Evolutionary conservation across 345 rosid genomes (phyloP).

Genomic region (Lumnitzera littorea): DNA sequence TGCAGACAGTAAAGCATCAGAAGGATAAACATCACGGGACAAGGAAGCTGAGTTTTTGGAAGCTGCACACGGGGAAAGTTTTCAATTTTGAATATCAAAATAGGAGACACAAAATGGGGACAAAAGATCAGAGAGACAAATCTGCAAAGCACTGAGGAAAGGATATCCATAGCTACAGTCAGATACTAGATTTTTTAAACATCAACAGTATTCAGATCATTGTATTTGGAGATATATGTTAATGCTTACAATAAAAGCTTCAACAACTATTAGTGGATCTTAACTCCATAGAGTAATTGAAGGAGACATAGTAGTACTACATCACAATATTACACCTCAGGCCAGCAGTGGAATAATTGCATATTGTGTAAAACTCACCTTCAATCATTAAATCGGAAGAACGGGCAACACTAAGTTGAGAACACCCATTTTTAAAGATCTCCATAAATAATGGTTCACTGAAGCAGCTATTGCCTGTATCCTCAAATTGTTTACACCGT

Average conservation of each 20-base stretch:
- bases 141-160: too few species aligned
- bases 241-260: too few species aligned
- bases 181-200: too few species aligned
- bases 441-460: conserved; percentile 62
- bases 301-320: too few species aligned
- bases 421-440: conserved; percentile 44
- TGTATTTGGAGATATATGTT: too few species aligned
- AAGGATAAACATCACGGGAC: conserved; percentile 34
- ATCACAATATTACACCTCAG: not conserved
- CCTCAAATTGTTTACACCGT: conserved; percentile 64
- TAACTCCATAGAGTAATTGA: too few species aligned
- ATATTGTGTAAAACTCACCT: conserved; percentile 37
- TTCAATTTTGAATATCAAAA: conserved; percentile 2
- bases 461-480: conserved; percentile 80
- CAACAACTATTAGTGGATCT: too few species aligned
- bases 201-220: too few species aligned
- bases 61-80: conserved; percentile 44
- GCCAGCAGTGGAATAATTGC: conserved; percentile 14
- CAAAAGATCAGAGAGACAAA: too few species aligned
- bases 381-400: conserved; percentile 29
- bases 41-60: conserved; percentile 45
- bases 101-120: not conserved
- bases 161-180: too few species aligned
- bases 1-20: conserved; percentile 38
- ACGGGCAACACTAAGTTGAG: conserved; percentile 26